Evolutionary conservation across 768 basidiomycete genomes (phyloP).

Genomic region (Scleroderma bovista): DNA sequence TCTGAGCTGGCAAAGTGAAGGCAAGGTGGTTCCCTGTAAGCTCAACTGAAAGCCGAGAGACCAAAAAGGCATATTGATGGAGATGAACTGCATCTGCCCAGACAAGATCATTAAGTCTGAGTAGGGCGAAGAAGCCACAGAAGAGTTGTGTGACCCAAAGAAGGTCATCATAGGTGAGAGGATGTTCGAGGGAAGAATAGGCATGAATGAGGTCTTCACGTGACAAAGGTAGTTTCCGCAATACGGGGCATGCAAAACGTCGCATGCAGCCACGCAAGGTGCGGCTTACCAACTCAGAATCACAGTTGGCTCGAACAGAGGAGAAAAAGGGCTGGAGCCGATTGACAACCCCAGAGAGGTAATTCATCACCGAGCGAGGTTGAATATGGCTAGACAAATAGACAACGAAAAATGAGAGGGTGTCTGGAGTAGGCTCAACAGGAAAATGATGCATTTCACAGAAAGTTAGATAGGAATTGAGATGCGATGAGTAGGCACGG

Average conservation of each 20-base stretch:
- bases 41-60: no score
- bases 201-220: conserved; percentile 12
- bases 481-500: conserved; percentile 25
- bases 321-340: conserved; percentile 27
- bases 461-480: conserved; percentile 36
- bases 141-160: conserved; percentile 28
- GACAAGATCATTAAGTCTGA: conserved; percentile 24
- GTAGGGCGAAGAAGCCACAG: conserved; percentile 21
- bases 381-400: no score
- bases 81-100: no score
- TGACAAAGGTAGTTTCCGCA: conserved; percentile 15
- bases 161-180: conserved; percentile 17
- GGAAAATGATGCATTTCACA: conserved; percentile 26
- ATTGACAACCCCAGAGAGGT: conserved; percentile 35
- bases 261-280: conserved; percentile 30
- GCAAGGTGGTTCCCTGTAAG: no score
- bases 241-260: conserved; percentile 8
- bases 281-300: conserved; percentile 17
- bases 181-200: conserved; percentile 18
- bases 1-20: no score
- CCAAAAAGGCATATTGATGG: no score
- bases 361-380: conserved; percentile 27
- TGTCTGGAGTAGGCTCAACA: conserved; percentile 33
- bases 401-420: conserved; percentile 33
- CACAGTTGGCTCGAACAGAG: conserved; percentile 9